Evolutionary conservation across 177 flowering plant species (phyloP), one percentile per base, ranked within the genome.

Genomic region (Vitis hybrid): DNA sequence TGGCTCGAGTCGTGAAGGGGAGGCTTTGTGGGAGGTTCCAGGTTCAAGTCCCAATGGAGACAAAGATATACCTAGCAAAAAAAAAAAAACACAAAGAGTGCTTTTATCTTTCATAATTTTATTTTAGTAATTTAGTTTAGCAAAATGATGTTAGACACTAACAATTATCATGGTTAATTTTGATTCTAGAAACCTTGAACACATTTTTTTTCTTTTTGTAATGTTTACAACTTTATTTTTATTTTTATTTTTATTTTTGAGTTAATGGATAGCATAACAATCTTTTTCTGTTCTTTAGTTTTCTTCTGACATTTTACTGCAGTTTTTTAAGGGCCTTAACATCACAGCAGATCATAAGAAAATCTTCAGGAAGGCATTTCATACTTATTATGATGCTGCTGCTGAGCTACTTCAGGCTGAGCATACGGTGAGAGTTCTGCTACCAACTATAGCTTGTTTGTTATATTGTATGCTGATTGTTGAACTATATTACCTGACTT

Each of bases 321-420:
- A 95, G 99, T 84, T 91, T 79, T 89, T 77, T 56, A 89, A 87
- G 85, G 97, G 86, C 51, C 92, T 95, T 26, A 89, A 81, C 70
- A 84, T 95, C 64, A 88, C 97, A 13, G 81, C 85, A 67, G 99
- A 95, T 65, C 99, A 93, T 74, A 95, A 93, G 88, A 95, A 88
- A 79, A 69, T 76, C 31, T 84, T 95, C 65, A 83, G 81, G 79
- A 95, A 95, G 85, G 88, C 90, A 57, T 81, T 90, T 71, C 81
- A 81, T 77, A 57, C 86, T 45, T 95, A 89, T 77, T 88, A 88
- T 87, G 97, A 95, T 73, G 88, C 93, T 71, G 87, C 79, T 45
- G 76, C 82, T 10, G 97, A 93, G 70, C 78, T 89, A 19, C 98
- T 95, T 73, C 97, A 82, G 70, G 79, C 97, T 56, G 99, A 95